Evolutionary conservation across 2,329 filamentous ascomycete genomes (phyloP), one percentile per base, ranked within the genome.

Genomic region (Graphilbum fragrans): DNA sequence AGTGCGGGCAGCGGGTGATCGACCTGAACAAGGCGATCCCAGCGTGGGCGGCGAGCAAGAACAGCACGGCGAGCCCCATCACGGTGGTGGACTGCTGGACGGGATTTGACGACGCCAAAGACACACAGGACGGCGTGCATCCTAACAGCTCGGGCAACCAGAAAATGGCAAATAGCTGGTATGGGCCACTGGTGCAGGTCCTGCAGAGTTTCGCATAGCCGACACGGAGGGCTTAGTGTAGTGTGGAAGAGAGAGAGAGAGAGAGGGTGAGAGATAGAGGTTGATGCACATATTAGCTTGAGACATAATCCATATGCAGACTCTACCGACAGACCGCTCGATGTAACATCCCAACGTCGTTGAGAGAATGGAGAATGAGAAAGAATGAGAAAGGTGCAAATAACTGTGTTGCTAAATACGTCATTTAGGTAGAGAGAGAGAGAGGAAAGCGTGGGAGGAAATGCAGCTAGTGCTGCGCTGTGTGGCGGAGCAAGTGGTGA

Each of bases 61-160:
- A 47, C 17, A 52, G 50, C 1, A 50, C 49, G 3, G 48, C 50
- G 27, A 57, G 52, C 22, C 55, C 56, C 4, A 51, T 61, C 29
- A 48, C 38, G n/a, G 53, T 59, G 5, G 58, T 60, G 2, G 58
- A 62, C 39, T 54, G 53, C 45, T 60, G 52, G 50, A 57, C 51
- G 0, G 57, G 55, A 3, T 61, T 58, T 41, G 47, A 52, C 35
- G 47, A 51, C n/a, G 45, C 49, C 2, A 50, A 41, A 12, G 50
- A 56, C 41, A 55, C 53, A 5, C 45, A 43, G 8, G 59, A 62
- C 45, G 57, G 58, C 12, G 55, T 60, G 16, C 58, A 60, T 44
- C 58, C 57, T 1, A 59, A 56, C 41, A 47, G 48, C 18, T 42
- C 39, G 2, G 57, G 57, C n/a, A 55, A 56, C 41, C 39, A 49